A percentile compares a stretch with the other conserved stretches of the same genome.
Conservation (phyloP, 352 stramenopile genomes). For the Phytophthora litchii region DNA sequence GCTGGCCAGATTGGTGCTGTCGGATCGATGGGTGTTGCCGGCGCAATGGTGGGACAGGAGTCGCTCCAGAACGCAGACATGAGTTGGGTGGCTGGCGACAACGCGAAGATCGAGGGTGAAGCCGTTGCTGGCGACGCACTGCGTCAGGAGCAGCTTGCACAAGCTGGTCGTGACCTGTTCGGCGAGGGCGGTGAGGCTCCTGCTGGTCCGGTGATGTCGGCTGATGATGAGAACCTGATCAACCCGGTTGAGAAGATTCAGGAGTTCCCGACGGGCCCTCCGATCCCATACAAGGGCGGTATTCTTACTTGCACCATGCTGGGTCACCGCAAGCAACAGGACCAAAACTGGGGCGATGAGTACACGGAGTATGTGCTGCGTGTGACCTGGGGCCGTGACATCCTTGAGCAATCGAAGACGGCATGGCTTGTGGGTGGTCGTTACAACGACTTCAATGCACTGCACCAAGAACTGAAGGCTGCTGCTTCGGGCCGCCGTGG, state of each 20-base stretch:
- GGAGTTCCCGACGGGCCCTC: slow-evolving; percentile 89
- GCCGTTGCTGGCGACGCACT: slow-evolving; percentile 74
- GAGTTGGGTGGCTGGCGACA: slow-evolving; percentile 86
- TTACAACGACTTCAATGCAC: slow-evolving; percentile 92
- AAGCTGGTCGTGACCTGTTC: slow-evolving; percentile 86
- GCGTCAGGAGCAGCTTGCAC: slow-evolving; percentile 81
- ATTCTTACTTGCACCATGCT: slow-evolving; percentile 91
- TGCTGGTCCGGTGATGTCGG: slow-evolving; percentile 81
- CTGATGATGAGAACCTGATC: slow-evolving; percentile 86
- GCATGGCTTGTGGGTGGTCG: slow-evolving; percentile 87
- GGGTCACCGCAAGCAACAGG: slow-evolving; percentile 87
- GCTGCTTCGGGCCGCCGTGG: slow-evolving; percentile 81
- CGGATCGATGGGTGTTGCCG: slow-evolving; percentile 75
- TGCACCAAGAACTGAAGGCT: slow-evolving; percentile 89
- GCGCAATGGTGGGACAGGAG: slow-evolving; percentile 78
- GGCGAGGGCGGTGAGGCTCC: slow-evolving; percentile 81
- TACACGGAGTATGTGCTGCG: slow-evolving; percentile 91
- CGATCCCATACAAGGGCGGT: slow-evolving; percentile 91
- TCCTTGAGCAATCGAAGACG: slow-evolving; percentile 89
- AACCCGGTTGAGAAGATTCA: slow-evolving; percentile 89
- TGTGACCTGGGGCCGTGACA: slow-evolving; percentile 88
- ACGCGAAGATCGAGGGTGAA: slow-evolving; percentile 79
- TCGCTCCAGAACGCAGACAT: slow-evolving; percentile 84
- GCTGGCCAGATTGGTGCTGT: slow-evolving; percentile 78
- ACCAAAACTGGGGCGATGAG: slow-evolving; percentile 91